Percentiles rank a stretch among this genome's conserved stretches.
Conservation (phyloP, 805 yeast genomes). For the Monosporozyma siamensis region DNA sequence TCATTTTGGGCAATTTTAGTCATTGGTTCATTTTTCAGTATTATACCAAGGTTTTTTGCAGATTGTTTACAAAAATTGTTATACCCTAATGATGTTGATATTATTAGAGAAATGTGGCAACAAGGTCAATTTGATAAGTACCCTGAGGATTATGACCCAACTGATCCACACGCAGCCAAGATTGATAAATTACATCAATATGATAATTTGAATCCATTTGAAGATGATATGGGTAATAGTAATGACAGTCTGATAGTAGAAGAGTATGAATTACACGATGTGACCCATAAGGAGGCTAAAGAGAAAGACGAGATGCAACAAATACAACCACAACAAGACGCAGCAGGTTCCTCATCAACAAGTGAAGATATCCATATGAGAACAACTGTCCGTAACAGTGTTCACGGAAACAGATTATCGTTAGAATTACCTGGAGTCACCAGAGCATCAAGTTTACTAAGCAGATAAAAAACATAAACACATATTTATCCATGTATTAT, state of each 20-base stretch:
- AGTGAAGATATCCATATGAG: background rate
- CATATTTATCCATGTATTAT: too few species aligned
- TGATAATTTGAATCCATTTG: background rate
- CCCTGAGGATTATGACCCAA: constrained; percentile 66
- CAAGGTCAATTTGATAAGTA: constrained; percentile 59
- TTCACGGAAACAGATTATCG: background rate
- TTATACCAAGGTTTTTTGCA: constrained; percentile 57
- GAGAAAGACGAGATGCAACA: background rate
- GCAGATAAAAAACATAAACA: background rate
- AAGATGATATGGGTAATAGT: background rate
- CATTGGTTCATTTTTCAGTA: constrained; percentile 52
- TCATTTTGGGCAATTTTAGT: constrained; percentile 60
- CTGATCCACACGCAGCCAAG: constrained; percentile 53
- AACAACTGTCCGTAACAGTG: background rate
- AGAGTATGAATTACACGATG: background rate
- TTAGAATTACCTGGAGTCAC: background rate
- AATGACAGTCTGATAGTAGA: background rate
- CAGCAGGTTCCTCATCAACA: background rate
- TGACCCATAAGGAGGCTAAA: background rate
- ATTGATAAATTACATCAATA: background rate
- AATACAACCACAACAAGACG: too few species aligned
- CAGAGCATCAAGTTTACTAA: background rate
- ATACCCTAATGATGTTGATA: constrained; percentile 63
- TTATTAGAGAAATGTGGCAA: constrained; percentile 59
- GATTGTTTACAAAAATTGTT: constrained; percentile 45